Percentiles rank a stretch among this genome's conserved stretches.
phyloP scores from a whole-genome alignment of 495 filamentous ascomycete genomes.

The Penicillium subrubescens region DNA sequence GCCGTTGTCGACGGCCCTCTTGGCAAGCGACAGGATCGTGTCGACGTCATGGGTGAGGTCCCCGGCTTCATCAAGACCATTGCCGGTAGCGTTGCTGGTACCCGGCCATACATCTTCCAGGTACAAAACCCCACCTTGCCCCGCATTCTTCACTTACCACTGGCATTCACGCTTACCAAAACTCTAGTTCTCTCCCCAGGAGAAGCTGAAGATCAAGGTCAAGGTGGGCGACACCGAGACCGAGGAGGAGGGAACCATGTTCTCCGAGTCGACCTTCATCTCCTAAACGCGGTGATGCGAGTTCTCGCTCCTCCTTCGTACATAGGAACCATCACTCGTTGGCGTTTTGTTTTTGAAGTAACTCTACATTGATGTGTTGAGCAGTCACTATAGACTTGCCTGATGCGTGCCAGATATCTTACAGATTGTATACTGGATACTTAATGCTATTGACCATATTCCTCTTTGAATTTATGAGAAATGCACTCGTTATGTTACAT shows the following conservation, averaged over 20 bases:
- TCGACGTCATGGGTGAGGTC: conserved; percentile 96
- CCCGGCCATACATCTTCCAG: conserved; percentile 97
- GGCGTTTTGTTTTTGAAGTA: conserved; percentile 21
- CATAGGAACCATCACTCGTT: conserved; percentile 33
- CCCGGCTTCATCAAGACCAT: conserved; percentile 94
- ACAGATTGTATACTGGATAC: conserved; percentile 41
- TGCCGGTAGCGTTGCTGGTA: conserved; percentile 81
- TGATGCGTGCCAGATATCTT: conserved; percentile 33
- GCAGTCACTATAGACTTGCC: conserved; percentile 18
- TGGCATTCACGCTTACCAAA: neutral
- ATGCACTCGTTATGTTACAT: neutral
- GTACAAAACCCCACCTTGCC: conserved; percentile 41
- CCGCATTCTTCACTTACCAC: neutral
- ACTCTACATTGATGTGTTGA: conserved; percentile 29
- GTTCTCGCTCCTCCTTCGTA: conserved; percentile 28
- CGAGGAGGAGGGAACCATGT: conserved; percentile 74
- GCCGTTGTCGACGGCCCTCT: conserved; percentile 71
- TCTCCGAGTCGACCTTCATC: conserved; percentile 92
- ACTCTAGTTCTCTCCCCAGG: conserved; percentile 62
- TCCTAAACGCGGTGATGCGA: conserved; percentile 45
- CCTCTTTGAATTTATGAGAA: neutral
- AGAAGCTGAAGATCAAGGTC: conserved; percentile 71
- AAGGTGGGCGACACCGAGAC: conserved; percentile 78
- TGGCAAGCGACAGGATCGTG: conserved; percentile 73
- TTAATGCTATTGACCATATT: conserved; percentile 40